Evolutionary conservation across 352 stramenopile species (phyloP), one percentile per base, ranked within the genome.

Genomic region (Blastocystis sp.): DNA sequence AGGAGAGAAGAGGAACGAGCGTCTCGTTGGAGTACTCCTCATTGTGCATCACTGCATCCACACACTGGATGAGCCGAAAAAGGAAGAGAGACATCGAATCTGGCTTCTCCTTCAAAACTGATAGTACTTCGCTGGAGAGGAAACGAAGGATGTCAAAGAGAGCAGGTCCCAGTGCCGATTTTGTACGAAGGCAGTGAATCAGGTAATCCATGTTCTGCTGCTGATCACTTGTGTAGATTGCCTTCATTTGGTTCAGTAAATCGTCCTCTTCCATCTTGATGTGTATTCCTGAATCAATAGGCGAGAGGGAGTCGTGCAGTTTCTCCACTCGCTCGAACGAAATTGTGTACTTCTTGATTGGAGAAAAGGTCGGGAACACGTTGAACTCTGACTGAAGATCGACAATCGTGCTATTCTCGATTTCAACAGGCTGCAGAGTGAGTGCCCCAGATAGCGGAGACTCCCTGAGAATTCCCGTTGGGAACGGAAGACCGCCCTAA

Each of bases 31-130:
- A n/a, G 23, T 28, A 38, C 66, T 53, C 19, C 38, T 34, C 34
- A 10, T 84, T 84, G n/a, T 67, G 40, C 1, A 69, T n/a, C 4
- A 84, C 10, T 11, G 74, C 52, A 43, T 41, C 45, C 23, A 84
- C 28, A 34, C 28, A 69, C 43, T n/a, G 56, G 34, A 84, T 11
- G 28, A 84, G 48, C 5, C 61, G 48, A 69, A n/a, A 53, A 19
- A 84, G 66, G 40, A 45, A 34, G 2, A 9, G 17, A n/a, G 19
- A n/a, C 38, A 84, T 84, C 2, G 23, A 41, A 0, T 48, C 21
- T 2, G 74, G 74, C 23, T 56, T 84, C 11, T 67, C 74, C 10
- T 43, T 17, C 28, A 84, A 48, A n/a, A 62, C 43, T 5, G 2
- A 45, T 38, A 84, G 28, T 69, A 84, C 56, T 84, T 67, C 34